Evolutionary conservation across 2,329 filamentous ascomycete species (phyloP).

Genomic region (Neocatenulostroma microsporum): DNA sequence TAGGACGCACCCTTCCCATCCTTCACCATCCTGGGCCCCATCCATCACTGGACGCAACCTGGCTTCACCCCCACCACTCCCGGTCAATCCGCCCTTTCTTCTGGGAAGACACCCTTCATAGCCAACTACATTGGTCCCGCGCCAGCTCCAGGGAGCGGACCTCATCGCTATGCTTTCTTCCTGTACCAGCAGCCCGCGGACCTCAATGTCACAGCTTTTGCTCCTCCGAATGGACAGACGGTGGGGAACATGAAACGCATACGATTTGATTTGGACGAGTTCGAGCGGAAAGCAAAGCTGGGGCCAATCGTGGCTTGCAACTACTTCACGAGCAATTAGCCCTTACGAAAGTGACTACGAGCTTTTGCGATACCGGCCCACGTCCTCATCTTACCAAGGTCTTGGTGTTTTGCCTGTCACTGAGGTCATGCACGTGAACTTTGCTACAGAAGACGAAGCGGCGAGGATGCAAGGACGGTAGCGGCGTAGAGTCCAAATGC

Average conservation of each 20-base stretch:
- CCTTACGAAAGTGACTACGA: too few relatives aligned
- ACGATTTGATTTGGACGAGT: conserved; percentile 38
- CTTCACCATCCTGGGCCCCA: conserved; percentile 36
- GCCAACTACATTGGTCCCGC: conserved; percentile 40
- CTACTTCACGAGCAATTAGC: conserved; percentile 28
- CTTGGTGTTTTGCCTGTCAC: too few relatives aligned
- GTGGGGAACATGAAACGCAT: conserved; percentile 34
- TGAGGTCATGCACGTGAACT: too few relatives aligned
- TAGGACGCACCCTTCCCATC: conserved; percentile 43
- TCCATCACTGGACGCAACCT: conserved; percentile 44
- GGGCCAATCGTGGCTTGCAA: conserved; percentile 31
- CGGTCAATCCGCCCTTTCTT: conserved; percentile 8
- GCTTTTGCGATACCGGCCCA: too few relatives aligned
- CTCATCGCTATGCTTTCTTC: conserved; percentile 46
- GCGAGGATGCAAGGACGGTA: too few relatives aligned
- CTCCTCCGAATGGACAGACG: conserved; percentile 29
- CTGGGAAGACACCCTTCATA: conserved; percentile 21
- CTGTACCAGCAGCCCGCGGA: conserved; percentile 42
- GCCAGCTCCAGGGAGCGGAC: conserved; percentile 39
- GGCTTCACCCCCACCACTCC: conserved; percentile 24
- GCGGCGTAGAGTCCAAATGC: too few relatives aligned
- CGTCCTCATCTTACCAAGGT: too few relatives aligned
- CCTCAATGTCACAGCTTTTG: conserved; percentile 30
- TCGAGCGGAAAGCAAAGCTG: conserved; percentile 30
- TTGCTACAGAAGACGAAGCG: too few relatives aligned